These are phyloP conservation scores for Sphenostylis stenocarpa DNA, from an alignment of 306 rosid species.

Conservation along the genomic window DNA sequence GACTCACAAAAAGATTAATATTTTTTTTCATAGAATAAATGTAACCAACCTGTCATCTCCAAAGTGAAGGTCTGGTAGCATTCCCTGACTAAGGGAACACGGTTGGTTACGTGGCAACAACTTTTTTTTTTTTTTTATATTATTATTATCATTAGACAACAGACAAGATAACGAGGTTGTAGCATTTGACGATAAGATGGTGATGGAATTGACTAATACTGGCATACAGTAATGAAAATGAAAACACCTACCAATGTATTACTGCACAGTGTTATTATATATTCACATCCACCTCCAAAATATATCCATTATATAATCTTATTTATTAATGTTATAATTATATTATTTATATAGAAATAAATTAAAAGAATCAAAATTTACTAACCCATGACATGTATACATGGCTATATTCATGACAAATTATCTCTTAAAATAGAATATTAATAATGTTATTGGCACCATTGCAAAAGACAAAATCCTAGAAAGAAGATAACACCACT, in stretches of 20 bases:
- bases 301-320: too few species aligned
- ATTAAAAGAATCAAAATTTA: too few species aligned
- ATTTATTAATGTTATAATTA: too few species aligned
- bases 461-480: constrained; percentile 31
- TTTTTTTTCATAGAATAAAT: not conserved
- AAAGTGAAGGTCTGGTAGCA: not conserved
- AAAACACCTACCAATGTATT: not conserved
- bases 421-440: not conserved
- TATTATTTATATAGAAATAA: too few species aligned
- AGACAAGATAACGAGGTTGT: constrained; percentile 21
- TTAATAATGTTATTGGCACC: not conserved
- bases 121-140: too few species aligned
- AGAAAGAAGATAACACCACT: constrained; percentile 16
- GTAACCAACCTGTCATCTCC: not conserved
- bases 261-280: too few species aligned
- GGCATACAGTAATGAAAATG: not conserved
- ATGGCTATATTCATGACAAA: not conserved
- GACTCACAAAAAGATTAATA: too few species aligned
- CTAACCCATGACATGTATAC: too few species aligned
- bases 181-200: constrained; percentile 34
- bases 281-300: too few species aligned
- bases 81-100: constrained; percentile 9
- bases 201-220: constrained; percentile 42
- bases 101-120: constrained; percentile 37
- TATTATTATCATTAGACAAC: not conserved